A percentile compares a stretch with the other conserved stretches of the same genome.
These are phyloP conservation scores for Ganoderma resinaceum DNA, from an alignment of 1,284 basidiomycete species.

Conservation along the genomic window DNA sequence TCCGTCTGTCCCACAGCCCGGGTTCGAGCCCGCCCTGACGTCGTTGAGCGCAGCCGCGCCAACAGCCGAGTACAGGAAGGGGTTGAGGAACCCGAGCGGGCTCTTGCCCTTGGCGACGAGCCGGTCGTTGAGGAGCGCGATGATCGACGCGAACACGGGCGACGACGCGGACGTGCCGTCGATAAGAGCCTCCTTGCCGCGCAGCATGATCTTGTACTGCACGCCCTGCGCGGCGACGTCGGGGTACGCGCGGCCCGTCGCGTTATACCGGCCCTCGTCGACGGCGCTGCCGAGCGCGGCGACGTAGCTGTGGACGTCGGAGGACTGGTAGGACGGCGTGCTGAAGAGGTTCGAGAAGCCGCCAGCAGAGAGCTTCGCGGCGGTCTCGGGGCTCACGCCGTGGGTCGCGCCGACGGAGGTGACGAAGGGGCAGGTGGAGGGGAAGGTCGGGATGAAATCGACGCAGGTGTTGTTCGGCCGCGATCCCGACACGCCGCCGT, in stretches of 20 bases:
- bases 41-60: not conserved
- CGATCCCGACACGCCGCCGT: conserved; percentile 68
- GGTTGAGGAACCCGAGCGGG: conserved; percentile 56
- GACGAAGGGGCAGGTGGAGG: conserved; percentile 62
- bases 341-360: conserved; percentile 58
- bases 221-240: conserved; percentile 41
- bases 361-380: conserved; percentile 50
- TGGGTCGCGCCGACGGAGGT: conserved; percentile 67
- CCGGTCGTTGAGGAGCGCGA: conserved; percentile 63
- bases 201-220: conserved; percentile 39
- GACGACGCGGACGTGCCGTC: conserved; percentile 57
- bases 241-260: conserved; percentile 41
- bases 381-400: conserved; percentile 59
- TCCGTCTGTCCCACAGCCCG: too few species aligned
- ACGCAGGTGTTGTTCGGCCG: conserved; percentile 51
- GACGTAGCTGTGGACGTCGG: conserved; percentile 44
- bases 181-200: conserved; percentile 47
- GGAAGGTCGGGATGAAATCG: conserved; percentile 74
- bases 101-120: conserved; percentile 48
- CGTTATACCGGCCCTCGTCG: conserved; percentile 40
- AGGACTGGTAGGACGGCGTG: conserved; percentile 48
- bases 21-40: too few species aligned
- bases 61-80: conserved; percentile 44
- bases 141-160: conserved; percentile 58
- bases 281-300: conserved; percentile 38